Conservation (phyloP, 2,329 filamentous ascomycete species). For the Nigrospora sphaerica region DNA sequence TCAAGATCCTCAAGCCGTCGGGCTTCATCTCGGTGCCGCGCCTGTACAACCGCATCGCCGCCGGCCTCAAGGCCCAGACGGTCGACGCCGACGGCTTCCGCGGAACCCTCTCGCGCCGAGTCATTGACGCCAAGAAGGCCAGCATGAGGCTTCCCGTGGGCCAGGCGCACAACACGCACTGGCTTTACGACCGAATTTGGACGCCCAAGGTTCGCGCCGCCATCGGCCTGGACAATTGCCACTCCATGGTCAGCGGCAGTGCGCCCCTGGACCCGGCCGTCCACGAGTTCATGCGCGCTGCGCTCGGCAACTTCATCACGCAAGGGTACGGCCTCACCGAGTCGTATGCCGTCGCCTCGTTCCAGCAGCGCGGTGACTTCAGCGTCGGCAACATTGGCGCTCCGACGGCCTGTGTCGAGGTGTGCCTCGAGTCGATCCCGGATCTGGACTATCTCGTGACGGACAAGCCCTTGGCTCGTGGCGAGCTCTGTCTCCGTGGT, state of each 20-base stretch:
- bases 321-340: slow-evolving; percentile 96
- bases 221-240: slow-evolving; percentile 69
- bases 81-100: slow-evolving; percentile 72
- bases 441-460: slow-evolving; percentile 89
- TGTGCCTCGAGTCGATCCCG: slow-evolving; percentile 78
- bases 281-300: slow-evolving; percentile 81
- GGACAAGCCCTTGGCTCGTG: slow-evolving; percentile 84
- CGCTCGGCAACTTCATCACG: slow-evolving; percentile 68
- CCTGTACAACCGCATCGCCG: slow-evolving; percentile 84
- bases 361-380: slow-evolving; percentile 66
- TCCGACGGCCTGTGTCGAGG: slow-evolving; percentile 60
- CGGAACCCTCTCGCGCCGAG: slow-evolving; percentile 72
- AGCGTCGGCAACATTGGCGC: slow-evolving; percentile 75
- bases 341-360: slow-evolving; percentile 71
- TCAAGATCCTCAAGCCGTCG: slow-evolving; percentile 80
- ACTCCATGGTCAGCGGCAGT: slow-evolving; percentile 76
- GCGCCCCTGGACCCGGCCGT: slow-evolving; percentile 85
- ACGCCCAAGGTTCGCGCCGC: slow-evolving; percentile 78
- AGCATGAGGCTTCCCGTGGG: slow-evolving; percentile 64
- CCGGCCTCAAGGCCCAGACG: slow-evolving; percentile 72
- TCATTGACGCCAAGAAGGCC: slow-evolving; percentile 73
- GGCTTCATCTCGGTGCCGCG: slow-evolving; percentile 84
- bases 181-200: slow-evolving; percentile 83
- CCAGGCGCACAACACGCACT: slow-evolving; percentile 71
- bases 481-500: slow-evolving; percentile 80